phyloP scores from a whole-genome alignment of 768 basidiomycete species.

The Rickenella mellea region DNA sequence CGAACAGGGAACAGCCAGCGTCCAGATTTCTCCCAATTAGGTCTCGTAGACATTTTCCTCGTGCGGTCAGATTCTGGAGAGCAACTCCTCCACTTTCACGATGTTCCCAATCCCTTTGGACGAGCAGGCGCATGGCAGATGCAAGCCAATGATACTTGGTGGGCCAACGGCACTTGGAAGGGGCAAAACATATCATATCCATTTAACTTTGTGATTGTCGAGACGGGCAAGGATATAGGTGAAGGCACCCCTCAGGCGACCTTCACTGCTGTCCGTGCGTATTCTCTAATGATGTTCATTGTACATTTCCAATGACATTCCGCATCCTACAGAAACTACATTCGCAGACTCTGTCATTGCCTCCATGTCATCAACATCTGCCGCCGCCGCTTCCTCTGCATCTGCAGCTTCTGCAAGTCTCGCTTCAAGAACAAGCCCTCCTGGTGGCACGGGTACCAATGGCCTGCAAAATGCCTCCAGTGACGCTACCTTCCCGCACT shows the following conservation, averaged over 20 bases:
- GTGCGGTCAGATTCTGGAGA: constrained; percentile 59
- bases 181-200: constrained; percentile 51
- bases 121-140: constrained; percentile 44
- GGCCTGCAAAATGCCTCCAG: constrained; percentile 12
- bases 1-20: constrained; percentile 63
- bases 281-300: neutral
- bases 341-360: constrained; percentile 57
- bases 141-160: constrained; percentile 71
- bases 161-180: constrained; percentile 33
- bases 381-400: constrained; percentile 20
- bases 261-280: constrained; percentile 77
- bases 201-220: constrained; percentile 74
- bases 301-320: constrained; percentile 3
- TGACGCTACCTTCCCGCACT: constrained; percentile 54
- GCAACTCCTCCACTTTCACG: constrained; percentile 33
- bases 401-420: constrained; percentile 20
- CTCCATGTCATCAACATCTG: constrained; percentile 40
- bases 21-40: constrained; percentile 54
- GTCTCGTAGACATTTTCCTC: constrained; percentile 67
- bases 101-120: constrained; percentile 36
- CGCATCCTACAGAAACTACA: constrained; percentile 51
- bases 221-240: constrained; percentile 42
- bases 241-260: constrained; percentile 61
- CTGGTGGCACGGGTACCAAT: constrained; percentile 10
- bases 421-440: constrained; percentile 8